Evolutionary conservation across 257 asterid species (phyloP), one percentile per base, ranked within the genome.

Genomic region (Jaltomata sinuosa): DNA sequence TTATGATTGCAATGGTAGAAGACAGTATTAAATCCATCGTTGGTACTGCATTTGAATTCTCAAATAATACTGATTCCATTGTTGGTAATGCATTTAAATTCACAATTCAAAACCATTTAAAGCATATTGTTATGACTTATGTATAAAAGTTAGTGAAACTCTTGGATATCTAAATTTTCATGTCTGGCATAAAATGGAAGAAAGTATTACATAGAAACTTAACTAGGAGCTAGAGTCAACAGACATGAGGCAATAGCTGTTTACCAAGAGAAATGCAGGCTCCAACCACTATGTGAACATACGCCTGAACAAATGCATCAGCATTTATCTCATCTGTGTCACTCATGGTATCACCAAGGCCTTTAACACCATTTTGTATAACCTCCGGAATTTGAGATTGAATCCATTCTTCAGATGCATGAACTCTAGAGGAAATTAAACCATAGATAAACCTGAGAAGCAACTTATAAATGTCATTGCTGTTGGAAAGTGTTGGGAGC

Each of bases 251-350:
- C 54, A 12, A 49, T 15, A 76, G 42, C 36, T 32, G 36, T 16
- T 86, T 89, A 97, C 99, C 99, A 40, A 97, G 92, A 65, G 98
- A 90, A 87, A 97, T 90, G 76, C 99, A 94, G 68, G 97, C 94
- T 87, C 99, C 99, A 85, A 90, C 92, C 80, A 95, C 89, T 86
- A 97, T 90, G 88, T 97, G 95, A 86, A 92, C 95, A 84, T 93
- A 94, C 64, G 99, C 99, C 83, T 89, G 98, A 86, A 97, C 93
- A 65, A 91, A 93, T 53, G 95, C 96, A 89, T 94, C 99, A 78
- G 90, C 87, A 83, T 96, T 97, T 91, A 90, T 87, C 85, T 92
- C 95, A 90, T 90, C 86, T 82, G 84, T 88, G 88, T 94, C 98
- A 87, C 87, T 90, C 93, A 86, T 87, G 87, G 88, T 95, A 87